phyloP scores from a whole-genome alignment of 2,329 filamentous ascomycete species.

The Aureobasidium sp. region DNA sequence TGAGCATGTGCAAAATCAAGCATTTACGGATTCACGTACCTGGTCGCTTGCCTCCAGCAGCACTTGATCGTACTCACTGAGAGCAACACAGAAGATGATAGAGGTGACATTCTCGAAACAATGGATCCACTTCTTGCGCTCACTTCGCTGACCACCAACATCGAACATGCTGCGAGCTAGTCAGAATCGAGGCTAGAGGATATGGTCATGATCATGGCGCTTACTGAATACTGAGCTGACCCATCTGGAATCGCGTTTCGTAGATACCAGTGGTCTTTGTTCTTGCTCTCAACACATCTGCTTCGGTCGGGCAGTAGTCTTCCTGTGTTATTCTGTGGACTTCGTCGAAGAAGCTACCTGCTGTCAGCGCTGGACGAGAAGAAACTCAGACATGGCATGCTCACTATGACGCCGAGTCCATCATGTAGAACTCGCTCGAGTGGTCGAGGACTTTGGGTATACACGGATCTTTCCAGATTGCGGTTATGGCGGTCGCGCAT shows the following conservation, averaged over 20 bases:
- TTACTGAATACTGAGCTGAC: slow-evolving; percentile 96
- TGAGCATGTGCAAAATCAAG: slow-evolving; percentile 12
- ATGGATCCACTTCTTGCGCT: slow-evolving; percentile 99
- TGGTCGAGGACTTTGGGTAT: slow-evolving; percentile 80
- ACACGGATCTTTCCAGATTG: slow-evolving; percentile 83
- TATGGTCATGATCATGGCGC: slow-evolving; percentile 27
- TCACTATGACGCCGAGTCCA: slow-evolving; percentile 99
- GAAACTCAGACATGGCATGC: slow-evolving; percentile 24
- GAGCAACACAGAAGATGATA: slow-evolving; percentile 96
- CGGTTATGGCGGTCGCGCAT: slow-evolving; percentile 74
- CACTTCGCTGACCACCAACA: slow-evolving; percentile 91
- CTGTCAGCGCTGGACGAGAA: slow-evolving; percentile 15
- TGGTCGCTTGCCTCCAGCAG: slow-evolving; percentile 95
- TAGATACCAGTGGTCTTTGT: slow-evolving; percentile 99
- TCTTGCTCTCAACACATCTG: slow-evolving; percentile 88
- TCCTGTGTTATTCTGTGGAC: slow-evolving; percentile 72
- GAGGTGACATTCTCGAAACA: slow-evolving; percentile 99
- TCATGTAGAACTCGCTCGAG: slow-evolving; percentile 96
- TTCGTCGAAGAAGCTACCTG: slow-evolving; percentile 84
- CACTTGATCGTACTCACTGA: slow-evolving; percentile 98
- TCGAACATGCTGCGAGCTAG: slow-evolving; percentile 78
- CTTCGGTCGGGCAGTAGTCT: slow-evolving; percentile 86
- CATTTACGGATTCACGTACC: slow-evolving; percentile 43
- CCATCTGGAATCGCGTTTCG: slow-evolving; percentile 98
- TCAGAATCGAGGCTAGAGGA: slow-evolving; percentile 18